phyloP scores from a whole-genome alignment of 1,139 yeast species.

The Zygotorulaspora mrakii region DNA sequence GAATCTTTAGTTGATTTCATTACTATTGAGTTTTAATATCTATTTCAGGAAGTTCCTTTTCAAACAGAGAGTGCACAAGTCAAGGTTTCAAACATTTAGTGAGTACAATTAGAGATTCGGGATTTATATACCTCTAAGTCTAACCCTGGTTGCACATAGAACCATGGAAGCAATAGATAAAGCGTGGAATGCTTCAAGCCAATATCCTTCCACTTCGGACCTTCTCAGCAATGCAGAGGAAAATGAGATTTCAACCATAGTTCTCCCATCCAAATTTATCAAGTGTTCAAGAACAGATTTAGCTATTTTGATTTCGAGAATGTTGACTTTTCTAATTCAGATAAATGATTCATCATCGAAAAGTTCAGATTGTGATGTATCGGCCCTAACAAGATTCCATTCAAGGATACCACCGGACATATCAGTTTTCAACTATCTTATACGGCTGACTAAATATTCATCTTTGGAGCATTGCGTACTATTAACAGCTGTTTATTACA shows the following conservation, averaged over 20 bases:
- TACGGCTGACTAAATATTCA: constrained; percentile 78
- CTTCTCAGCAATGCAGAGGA: constrained; percentile 4
- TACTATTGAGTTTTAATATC: constrained; percentile 1
- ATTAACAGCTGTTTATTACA: constrained; percentile 77
- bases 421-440: constrained; percentile 70
- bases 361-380: constrained; percentile 19
- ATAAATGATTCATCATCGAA: constrained; percentile 53
- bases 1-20: constrained; percentile 3
- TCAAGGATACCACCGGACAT: constrained; percentile 90
- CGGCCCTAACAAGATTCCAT: constrained; percentile 76
- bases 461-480: constrained; percentile 79
- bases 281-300: constrained; percentile 69
- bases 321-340: constrained; percentile 68
- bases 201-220: constrained; percentile 4
- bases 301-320: constrained; percentile 67
- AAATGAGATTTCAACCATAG: constrained; percentile 17
- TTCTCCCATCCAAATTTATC: constrained; percentile 57
- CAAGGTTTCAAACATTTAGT: too few species aligned
- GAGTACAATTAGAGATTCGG: too few species aligned
- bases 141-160: background rate
- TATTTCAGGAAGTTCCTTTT: background rate
- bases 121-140: too few species aligned
- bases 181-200: constrained; percentile 2
- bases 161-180: constrained; percentile 7
- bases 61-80: constrained; percentile 1